Conservation (phyloP, 169 alveolate species). For the Theileria orientalis region DNA sequence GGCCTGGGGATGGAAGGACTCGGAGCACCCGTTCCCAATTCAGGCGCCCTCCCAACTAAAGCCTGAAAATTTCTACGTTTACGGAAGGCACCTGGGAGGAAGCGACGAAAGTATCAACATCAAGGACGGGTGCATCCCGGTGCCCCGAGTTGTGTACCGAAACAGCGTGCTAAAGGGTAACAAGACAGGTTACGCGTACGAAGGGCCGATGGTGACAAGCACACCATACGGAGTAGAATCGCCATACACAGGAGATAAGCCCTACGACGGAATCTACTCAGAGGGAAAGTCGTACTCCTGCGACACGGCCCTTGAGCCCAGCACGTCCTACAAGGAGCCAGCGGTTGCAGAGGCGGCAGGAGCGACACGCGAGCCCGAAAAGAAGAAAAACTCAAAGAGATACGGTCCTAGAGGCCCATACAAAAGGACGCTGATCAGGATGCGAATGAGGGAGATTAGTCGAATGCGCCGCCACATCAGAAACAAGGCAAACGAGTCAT, state of each 20-base stretch:
- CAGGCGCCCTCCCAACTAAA: constrained; percentile 14
- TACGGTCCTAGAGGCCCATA: constrained; percentile 2
- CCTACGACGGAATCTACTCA: too few species aligned
- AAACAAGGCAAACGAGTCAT: neutral
- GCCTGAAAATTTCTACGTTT: constrained; percentile 7
- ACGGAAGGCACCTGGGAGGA: neutral
- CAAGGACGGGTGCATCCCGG: constrained; percentile 13
- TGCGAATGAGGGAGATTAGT: constrained; percentile 5
- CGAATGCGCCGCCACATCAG: neutral
- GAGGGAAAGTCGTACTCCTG: too few species aligned
- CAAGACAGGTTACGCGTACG: too few species aligned
- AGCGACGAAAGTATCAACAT: neutral
- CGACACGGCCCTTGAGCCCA: too few species aligned
- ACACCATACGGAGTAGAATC: too few species aligned
- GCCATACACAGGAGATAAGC: neutral
- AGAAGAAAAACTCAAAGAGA: neutral
- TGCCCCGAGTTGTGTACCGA: constrained; percentile 21
- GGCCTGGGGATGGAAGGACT: constrained; percentile 14
- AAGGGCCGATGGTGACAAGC: neutral
- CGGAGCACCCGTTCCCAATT: constrained; percentile 13
- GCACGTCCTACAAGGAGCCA: too few species aligned
- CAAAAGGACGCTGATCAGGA: neutral
- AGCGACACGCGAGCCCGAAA: neutral
- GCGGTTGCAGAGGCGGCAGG: too few species aligned
- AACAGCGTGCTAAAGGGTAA: neutral